Conservation (phyloP, 208 protist genomes). For the Trypanosomatidae sp. region DNA sequence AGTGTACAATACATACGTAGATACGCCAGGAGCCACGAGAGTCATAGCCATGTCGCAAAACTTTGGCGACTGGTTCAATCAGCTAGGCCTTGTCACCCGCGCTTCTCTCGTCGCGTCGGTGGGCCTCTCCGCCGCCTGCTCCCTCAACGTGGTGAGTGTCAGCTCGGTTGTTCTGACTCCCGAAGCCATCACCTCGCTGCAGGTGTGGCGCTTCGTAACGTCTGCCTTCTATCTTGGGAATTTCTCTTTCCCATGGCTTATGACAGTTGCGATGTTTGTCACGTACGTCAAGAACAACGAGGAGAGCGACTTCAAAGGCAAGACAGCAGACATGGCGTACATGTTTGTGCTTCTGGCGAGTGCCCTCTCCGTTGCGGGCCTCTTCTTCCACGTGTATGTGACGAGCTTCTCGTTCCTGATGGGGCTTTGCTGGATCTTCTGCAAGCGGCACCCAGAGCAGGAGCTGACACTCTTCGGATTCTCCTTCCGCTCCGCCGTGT, state of each 20-base stretch:
- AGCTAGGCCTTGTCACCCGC: constrained; percentile 61
- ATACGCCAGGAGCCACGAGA: neutral
- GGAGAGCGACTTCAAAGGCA: constrained; percentile 66
- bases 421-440: constrained; percentile 89
- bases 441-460: constrained; percentile 74
- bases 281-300: constrained; percentile 83
- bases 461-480: constrained; percentile 75
- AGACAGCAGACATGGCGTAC: constrained; percentile 75
- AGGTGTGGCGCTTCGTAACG: constrained; percentile 74
- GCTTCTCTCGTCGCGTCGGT: constrained; percentile 39
- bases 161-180: constrained; percentile 37
- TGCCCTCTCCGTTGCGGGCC: constrained; percentile 26
- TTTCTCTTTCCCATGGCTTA: constrained; percentile 81
- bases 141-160: constrained; percentile 38
- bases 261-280: constrained; percentile 78
- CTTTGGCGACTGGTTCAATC: constrained; percentile 77
- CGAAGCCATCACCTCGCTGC: constrained; percentile 36
- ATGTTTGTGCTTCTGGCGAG: constrained; percentile 66
- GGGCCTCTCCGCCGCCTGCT: constrained; percentile 42
- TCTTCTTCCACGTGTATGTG: constrained; percentile 43
- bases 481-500: constrained; percentile 67
- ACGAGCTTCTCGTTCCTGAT: constrained; percentile 69
- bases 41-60: constrained; percentile 39
- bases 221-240: constrained; percentile 76
- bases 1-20: neutral